Conservation (phyloP, 257 asterid species). For the Hygrophila difformis region DNA sequence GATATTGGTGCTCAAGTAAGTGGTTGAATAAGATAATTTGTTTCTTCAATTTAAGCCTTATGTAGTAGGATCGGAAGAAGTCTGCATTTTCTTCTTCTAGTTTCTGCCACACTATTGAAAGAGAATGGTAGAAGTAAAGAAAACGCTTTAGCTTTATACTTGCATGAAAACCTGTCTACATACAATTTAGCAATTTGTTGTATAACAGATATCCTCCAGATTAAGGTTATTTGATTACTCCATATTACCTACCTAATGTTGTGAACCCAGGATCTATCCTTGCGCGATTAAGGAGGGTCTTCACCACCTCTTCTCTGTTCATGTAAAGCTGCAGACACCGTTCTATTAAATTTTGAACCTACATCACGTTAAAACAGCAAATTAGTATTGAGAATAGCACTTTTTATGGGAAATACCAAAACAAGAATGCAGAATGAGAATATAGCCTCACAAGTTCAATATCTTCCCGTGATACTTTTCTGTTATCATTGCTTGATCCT, state of each 20-base stretch:
- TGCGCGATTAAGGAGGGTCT: conserved; percentile 86
- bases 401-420: neutral
- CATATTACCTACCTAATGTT: conserved; percentile 56
- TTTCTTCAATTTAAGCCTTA: conserved; percentile 88
- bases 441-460: conserved; percentile 74
- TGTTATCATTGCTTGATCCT: conserved; percentile 64
- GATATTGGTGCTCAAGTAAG: conserved; percentile 77
- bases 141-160: neutral
- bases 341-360: conserved; percentile 95
- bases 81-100: conserved; percentile 95
- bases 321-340: conserved; percentile 89
- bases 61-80: conserved; percentile 86
- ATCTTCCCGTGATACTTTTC: conserved; percentile 93
- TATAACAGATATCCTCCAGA: neutral
- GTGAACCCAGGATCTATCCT: conserved; percentile 98
- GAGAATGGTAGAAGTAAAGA: conserved; percentile 5
- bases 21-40: conserved; percentile 87
- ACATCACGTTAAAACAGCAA: conserved; percentile 20
- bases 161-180: neutral
- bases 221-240: neutral
- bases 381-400: conserved; percentile 5
- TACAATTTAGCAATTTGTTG: neutral
- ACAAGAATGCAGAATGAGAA: neutral
- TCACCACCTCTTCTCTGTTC: conserved; percentile 91
- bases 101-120: conserved; percentile 81